These are phyloP conservation scores for Thermoascus crustaceus DNA, from an alignment of 2,329 filamentous ascomycete species.

Conservation along the genomic window DNA sequence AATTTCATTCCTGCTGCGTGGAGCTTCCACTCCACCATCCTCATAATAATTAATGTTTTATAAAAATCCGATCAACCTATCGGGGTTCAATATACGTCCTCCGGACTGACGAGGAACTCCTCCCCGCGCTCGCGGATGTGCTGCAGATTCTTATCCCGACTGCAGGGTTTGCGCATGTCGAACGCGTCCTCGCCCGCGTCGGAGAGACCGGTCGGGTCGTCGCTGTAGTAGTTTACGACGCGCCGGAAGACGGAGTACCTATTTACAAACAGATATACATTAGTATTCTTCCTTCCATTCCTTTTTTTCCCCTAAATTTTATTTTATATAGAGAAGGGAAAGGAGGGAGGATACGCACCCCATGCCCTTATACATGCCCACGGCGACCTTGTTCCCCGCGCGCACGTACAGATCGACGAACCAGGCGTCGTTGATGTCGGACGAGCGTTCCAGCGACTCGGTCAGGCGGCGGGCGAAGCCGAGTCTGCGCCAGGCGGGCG, in stretches of 20 bases:
- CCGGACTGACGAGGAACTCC: slow-evolving; percentile 65
- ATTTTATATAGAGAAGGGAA: not conserved
- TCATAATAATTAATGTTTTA: too few species aligned
- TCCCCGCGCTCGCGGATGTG: slow-evolving; percentile 78
- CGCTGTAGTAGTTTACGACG: slow-evolving; percentile 87
- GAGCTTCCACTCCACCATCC: too few species aligned
- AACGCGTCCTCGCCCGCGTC: slow-evolving; percentile 71
- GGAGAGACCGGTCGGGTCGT: slow-evolving; percentile 59
- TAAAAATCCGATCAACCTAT: too few species aligned
- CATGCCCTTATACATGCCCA: slow-evolving; percentile 80
- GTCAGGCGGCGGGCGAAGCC: slow-evolving; percentile 81
- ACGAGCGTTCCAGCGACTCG: slow-evolving; percentile 70
- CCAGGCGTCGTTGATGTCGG: slow-evolving; percentile 77
- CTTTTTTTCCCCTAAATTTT: not conserved
- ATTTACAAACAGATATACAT: not conserved
- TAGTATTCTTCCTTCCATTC: not conserved
- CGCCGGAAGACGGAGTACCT: slow-evolving; percentile 76
- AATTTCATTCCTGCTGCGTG: too few species aligned
- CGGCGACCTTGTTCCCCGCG: slow-evolving; percentile 77
- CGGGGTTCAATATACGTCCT: slow-evolving; percentile 68
- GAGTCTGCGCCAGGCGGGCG: slow-evolving; percentile 73
- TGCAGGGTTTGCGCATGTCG: slow-evolving; percentile 92
- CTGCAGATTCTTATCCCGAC: slow-evolving; percentile 64
- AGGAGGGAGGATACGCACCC: slow-evolving; percentile 46
- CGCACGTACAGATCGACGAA: slow-evolving; percentile 95